Percentiles rank a stretch among this genome's conserved stretches.
These are phyloP conservation scores for Boehmeria nivea DNA, from an alignment of 306 rosid species.

Conservation along the genomic window DNA sequence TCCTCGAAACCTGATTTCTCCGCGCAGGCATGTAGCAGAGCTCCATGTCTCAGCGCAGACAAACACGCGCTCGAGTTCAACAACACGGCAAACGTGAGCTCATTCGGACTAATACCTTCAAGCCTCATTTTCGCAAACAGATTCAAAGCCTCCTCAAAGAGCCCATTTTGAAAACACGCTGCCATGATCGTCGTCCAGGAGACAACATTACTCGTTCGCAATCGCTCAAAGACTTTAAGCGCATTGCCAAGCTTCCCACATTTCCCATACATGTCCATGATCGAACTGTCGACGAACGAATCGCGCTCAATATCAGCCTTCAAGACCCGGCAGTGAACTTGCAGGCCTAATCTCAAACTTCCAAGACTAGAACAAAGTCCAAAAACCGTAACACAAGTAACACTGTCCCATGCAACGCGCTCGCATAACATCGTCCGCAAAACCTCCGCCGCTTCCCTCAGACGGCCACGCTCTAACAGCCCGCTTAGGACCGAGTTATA, in stretches of 20 bases:
- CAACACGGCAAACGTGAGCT: conserved; percentile 47
- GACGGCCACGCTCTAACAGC: conserved; percentile 36
- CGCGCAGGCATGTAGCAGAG: conserved; percentile 38
- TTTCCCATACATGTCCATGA: conserved; percentile 70
- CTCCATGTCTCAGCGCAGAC: conserved; percentile 47
- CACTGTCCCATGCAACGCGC: conserved; percentile 44
- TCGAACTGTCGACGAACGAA: conserved; percentile 39
- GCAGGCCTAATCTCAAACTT: conserved; percentile 46
- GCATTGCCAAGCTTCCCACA: conserved; percentile 44
- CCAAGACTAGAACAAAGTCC: conserved; percentile 49
- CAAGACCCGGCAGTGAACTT: conserved; percentile 45
- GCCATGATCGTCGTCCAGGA: conserved; percentile 62
- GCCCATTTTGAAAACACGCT: conserved; percentile 49
- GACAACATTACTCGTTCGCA: conserved; percentile 40
- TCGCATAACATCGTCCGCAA: conserved; percentile 38
- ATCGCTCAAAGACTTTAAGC: conserved; percentile 32
- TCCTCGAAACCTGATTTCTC: conserved; percentile 52
- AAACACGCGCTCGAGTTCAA: conserved; percentile 59
- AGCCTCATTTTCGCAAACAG: conserved; percentile 37
- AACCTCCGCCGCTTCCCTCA: conserved; percentile 32
- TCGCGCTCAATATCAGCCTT: conserved; percentile 30
- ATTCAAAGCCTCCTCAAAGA: conserved; percentile 52
- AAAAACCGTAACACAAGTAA: conserved; percentile 42
- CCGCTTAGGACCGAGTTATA: conserved; percentile 47
- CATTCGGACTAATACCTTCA: conserved; percentile 41